Percentiles rank a stretch among this genome's conserved stretches.
These are phyloP conservation scores for Trifolium repens DNA, from an alignment of 306 rosid species.

Conservation along the genomic window DNA sequence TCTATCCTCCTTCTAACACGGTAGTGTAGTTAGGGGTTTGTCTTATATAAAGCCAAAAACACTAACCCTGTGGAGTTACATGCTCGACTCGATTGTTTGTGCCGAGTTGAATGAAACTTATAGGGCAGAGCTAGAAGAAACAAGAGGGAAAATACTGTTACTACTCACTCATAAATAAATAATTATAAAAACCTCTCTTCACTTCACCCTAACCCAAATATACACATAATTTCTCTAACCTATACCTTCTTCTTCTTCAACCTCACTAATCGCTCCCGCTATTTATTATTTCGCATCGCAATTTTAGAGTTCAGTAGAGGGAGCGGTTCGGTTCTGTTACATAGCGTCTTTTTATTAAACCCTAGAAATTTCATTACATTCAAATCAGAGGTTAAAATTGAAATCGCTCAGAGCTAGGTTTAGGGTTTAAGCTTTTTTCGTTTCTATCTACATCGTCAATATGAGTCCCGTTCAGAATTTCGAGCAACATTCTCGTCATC, in stretches of 20 bases:
- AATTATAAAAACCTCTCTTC: too few species aligned
- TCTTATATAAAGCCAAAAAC: too few species aligned
- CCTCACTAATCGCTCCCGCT: background rate
- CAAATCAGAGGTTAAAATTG: conserved; percentile 2
- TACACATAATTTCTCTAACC: too few species aligned
- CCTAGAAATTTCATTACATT: conserved; percentile 48
- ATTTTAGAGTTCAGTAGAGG: background rate
- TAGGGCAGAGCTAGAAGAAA: too few species aligned
- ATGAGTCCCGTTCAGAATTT: conserved; percentile 98
- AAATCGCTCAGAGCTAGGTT: background rate
- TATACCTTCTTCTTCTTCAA: background rate
- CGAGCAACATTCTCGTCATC: conserved; percentile 87
- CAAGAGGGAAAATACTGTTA: too few species aligned
- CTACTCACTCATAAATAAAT: too few species aligned
- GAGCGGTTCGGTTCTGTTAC: background rate
- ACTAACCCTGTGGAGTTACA: too few species aligned
- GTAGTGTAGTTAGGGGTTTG: too few species aligned
- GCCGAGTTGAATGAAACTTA: too few species aligned
- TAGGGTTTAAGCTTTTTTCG: conserved; percentile 53
- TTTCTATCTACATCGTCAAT: conserved; percentile 29
- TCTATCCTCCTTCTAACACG: too few species aligned
- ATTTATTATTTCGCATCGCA: background rate
- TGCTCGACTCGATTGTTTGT: too few species aligned
- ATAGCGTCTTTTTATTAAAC: conserved; percentile 29
- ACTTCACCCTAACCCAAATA: too few species aligned